These are phyloP conservation scores for Metschnikowia shivogae DNA, from an alignment of 805 yeast genomes.

Conservation along the genomic window DNA sequence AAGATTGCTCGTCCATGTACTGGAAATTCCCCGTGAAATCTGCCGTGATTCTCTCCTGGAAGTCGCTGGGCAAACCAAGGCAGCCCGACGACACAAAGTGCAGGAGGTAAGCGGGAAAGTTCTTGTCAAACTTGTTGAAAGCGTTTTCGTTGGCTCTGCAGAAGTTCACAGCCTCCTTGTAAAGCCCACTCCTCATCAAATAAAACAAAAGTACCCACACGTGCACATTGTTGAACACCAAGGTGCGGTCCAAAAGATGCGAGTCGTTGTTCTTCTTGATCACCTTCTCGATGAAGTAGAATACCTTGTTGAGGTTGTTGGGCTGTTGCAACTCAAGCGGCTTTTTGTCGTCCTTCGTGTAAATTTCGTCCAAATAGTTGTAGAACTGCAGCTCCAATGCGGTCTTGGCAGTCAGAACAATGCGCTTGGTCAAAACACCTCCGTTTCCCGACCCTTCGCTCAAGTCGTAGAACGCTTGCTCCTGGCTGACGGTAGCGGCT, in stretches of 20 bases:
- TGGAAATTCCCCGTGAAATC: constrained; percentile 86
- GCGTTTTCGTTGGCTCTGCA: constrained; percentile 60
- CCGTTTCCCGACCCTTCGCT: constrained; percentile 14
- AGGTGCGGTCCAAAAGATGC: constrained; percentile 27
- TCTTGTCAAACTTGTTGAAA: constrained; percentile 79
- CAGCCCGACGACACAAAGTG: constrained; percentile 56
- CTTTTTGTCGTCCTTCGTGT: constrained; percentile 49
- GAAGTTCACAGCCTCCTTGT: constrained; percentile 71
- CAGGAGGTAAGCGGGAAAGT: constrained; percentile 75
- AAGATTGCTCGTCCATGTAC: constrained; percentile 47
- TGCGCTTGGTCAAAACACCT: constrained; percentile 34
- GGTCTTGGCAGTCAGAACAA: constrained; percentile 51
- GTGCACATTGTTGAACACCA: constrained; percentile 71
- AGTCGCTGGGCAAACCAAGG: constrained; percentile 56
- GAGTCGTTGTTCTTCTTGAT: constrained; percentile 29
- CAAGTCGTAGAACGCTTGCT: constrained; percentile 28
- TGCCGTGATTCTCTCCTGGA: constrained; percentile 62
- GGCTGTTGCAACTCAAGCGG: constrained; percentile 45
- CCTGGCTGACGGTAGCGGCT: constrained; percentile 30
- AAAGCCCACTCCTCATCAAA: constrained; percentile 77
- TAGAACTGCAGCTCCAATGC: constrained; percentile 76
- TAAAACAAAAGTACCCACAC: constrained; percentile 93
- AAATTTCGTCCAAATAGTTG: constrained; percentile 64
- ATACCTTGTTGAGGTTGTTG: constrained; percentile 66
- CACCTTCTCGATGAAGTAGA: constrained; percentile 47